Base-by-base conservation (phyloP, 371 early-diverging fungal genomes). In the Batkoa obscura region DNA sequence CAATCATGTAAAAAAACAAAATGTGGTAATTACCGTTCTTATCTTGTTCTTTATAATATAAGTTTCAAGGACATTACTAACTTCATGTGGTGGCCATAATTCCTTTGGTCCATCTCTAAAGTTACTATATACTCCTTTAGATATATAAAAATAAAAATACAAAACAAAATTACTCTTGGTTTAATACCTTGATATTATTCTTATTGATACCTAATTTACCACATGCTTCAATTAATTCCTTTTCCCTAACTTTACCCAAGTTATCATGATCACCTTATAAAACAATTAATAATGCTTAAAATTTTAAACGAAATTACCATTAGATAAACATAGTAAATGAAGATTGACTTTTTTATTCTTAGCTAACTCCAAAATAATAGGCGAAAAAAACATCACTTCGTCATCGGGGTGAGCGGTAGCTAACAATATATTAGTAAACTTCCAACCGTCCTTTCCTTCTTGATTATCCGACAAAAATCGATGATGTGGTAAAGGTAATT, bases 361-460 rank as follows among this genome's bases (percentile, higher is more conserved):
- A 23, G 68, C 61, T 31, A 90, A 66, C 39, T 66, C 65, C 30
- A 74, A 62, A 3, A 93, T 59, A 9, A 89, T 81, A 0, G 99
- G 98, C 9, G 86, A 81, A 74, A 99, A 99, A 68, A 99, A 99
- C 95, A 98, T 93, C 68, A 90, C 90, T 65, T 99, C 99, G 71
- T 99, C 99, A 71, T 99, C 99, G 1, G 99, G 98, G 71, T 99
- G 99, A 30, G 99, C 98, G 15, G 83, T 90, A 34, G 96, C 72
- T 30, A 98, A 65, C 12, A 92, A 65, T 4, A 88, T 73, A 12
- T 47, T 55, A 45, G 23, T 23, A 23, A 23, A 23, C 23, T 23
- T 23, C 23, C 23, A 23, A 23, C 23, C 23, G 23, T 23, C 23
- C 23, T 23, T 23, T 23, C 23, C 23, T 23, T 23, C 23, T 23